Base-by-base conservation (phyloP, 371 early-diverging fungal genomes). In the Haplosporangium sp. region DNA sequence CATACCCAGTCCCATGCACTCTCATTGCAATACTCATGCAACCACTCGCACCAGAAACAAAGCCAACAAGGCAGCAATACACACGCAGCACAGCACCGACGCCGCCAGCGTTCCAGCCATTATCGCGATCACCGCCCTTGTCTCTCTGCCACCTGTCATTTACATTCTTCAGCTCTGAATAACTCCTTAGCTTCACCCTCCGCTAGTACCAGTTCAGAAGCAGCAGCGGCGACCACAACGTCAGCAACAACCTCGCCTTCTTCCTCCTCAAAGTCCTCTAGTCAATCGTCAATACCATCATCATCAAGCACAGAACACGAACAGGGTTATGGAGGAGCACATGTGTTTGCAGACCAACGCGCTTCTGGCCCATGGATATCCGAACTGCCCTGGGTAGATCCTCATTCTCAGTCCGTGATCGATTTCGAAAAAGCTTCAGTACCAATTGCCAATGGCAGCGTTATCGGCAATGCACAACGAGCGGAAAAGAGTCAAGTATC, bases 381-480 rank as follows among this genome's bases (percentile, higher is more conserved):
- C n/a, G 72, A 77, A 37, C 53, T 77, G 14, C 79, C 79, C 5
- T 77, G 79, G 79, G 68, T 77, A 48, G 73, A 77, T 57, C 72
- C 79, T 10, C 52, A 51, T 3, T 72, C 79, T 0, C 67, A 52
- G 38, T n/a, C 63, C 3, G 66, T 71, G 29, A 61, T 53, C 45
- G 72, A 76, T 37, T 67, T 67, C 51, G 58, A 62, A 8, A 57
- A 75, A 29, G 20, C 12, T 20, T 40, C 58, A 20, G 55, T 48
- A 20, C 43, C 61, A 50, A n/a, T 6, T 4, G 20, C 59, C 5
- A 36, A 38, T 42, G 56, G 40, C 14, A 29, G 5, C 23, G 59
- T 10, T 21, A 53, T 36, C 37, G 48, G 16, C 62, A 62, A 37
- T 16, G 47, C 18, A 29, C 29, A 29, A 29, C 29, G 48, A 67